Evolutionary conservation across 768 basidiomycete genomes (phyloP).

Genomic region (Termitomyces sp.): DNA sequence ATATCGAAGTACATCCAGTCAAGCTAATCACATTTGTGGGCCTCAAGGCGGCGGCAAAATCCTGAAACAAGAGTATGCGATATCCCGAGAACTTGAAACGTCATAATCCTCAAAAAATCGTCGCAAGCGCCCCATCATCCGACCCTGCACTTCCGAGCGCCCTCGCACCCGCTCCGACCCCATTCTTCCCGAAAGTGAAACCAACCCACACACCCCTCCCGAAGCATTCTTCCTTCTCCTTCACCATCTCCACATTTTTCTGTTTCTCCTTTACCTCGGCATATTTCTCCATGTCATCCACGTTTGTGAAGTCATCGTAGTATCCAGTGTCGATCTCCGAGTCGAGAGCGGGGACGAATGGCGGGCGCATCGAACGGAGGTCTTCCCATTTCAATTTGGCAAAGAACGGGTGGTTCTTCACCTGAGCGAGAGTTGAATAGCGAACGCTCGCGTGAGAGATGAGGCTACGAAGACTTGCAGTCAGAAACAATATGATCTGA

Average conservation of each 20-base stretch:
- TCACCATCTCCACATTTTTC: slow-evolving; percentile 85
- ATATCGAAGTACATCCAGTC: neutral
- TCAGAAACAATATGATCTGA: neutral
- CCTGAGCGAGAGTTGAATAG: slow-evolving; percentile 66
- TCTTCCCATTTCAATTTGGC: slow-evolving; percentile 67
- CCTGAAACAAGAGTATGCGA: neutral
- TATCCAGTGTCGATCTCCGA: slow-evolving; percentile 94
- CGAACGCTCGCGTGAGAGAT: slow-evolving; percentile 86
- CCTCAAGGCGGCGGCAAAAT: neutral
- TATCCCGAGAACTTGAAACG: neutral
- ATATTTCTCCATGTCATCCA: slow-evolving; percentile 98
- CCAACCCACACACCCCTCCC: slow-evolving; percentile 85
- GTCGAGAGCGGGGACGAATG: slow-evolving; percentile 93
- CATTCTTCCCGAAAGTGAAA: slow-evolving; percentile 89
- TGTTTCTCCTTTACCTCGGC: slow-evolving; percentile 98
- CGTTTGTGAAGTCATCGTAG: slow-evolving; percentile 85
- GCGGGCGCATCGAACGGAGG: slow-evolving; percentile 71
- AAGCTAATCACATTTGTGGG: neutral
- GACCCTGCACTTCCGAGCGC: slow-evolving; percentile 29
- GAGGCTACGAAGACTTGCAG: slow-evolving; percentile 41
- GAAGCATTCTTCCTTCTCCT: slow-evolving; percentile 77
- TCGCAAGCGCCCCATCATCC: slow-evolving; percentile 51
- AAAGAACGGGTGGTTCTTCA: slow-evolving; percentile 84
- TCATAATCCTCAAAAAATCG: slow-evolving; percentile 42
- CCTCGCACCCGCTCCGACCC: slow-evolving; percentile 54